Base-by-base conservation (phyloP, 805 yeast genomes). In the Starmerella powellii region DNA sequence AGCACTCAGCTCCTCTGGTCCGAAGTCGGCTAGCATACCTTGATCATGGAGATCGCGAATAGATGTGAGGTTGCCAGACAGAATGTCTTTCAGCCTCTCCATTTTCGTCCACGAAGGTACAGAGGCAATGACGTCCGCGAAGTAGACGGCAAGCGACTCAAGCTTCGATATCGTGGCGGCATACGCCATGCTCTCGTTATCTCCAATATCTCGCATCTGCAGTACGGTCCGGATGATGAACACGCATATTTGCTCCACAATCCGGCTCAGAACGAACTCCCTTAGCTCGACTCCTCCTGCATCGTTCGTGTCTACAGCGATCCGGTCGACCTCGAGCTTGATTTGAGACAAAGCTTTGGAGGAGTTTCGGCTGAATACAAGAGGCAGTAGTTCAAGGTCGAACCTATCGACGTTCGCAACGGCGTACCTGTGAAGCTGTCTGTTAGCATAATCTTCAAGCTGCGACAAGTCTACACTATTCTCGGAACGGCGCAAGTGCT, bases 71-170 rank as follows among this genome's bases (percentile, higher is more conserved):
- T 49, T 60, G 42, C 61, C 50, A 28, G 53, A 52, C 13, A 63
- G 53, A n/a, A 63, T 44, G 38, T 57, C 56, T 12, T 49, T 51
- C 18, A 63, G 50, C 39, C 58, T 56, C 42, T 59, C 58, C 24
- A 63, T 53, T 47, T 63, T 63, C 45, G 59, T 48, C 66, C 67
- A 63, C 15, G 61, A 55, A 5, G 63, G 63, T 10, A 61, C 56
- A 4, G 44, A 20, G 4, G 19, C 40, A 4, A 31, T 37, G 26
- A 53, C 45, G 16, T 53, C 46, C 8, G 19, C 38, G 20, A 54
- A 48, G 30, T 38, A 49, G 16, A 51, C 54, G 2, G 40, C 45
- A 11, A 50, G 35, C 3, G 47, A 37, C 15, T 38, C 37, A 13
- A 54, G 38, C 13, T 40, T 43, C 12, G 42, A 24, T 16, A 54